Evolutionary conservation across 2,329 filamentous ascomycete genomes (phyloP).

Genomic region (Talaromyces rugulosus): DNA sequence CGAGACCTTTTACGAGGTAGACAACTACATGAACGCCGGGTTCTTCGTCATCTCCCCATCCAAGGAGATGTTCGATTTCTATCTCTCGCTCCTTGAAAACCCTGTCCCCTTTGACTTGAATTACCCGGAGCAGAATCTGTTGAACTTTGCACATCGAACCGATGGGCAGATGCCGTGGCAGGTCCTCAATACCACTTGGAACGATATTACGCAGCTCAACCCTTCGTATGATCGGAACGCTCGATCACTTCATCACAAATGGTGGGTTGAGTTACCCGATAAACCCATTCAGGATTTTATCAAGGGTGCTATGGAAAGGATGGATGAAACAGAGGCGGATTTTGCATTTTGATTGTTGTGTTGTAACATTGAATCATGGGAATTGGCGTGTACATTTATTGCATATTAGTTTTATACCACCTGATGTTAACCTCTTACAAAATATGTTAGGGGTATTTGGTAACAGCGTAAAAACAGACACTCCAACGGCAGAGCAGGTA

Average conservation of each 20-base stretch:
- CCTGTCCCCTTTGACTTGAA: slow-evolving; percentile 33
- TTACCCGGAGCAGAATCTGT: slow-evolving; percentile 42
- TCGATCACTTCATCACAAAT: not conserved
- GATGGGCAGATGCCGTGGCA: slow-evolving; percentile 42
- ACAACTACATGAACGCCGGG: slow-evolving; percentile 19
- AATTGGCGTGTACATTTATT: not conserved
- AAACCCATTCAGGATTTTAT: not conserved
- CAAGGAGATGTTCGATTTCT: slow-evolving; percentile 34
- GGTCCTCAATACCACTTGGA: slow-evolving; percentile 37
- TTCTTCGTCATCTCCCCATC: slow-evolving; percentile 41
- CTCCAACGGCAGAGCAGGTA: too few relatives aligned
- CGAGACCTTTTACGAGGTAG: not conserved
- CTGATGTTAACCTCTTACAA: not conserved
- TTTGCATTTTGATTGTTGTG: not conserved
- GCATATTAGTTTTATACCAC: not conserved
- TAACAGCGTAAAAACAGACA: too few relatives aligned
- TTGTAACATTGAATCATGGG: not conserved
- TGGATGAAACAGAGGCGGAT: not conserved
- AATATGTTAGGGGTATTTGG: too few relatives aligned
- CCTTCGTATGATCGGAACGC: not conserved
- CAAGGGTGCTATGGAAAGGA: not conserved
- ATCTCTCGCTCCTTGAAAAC: slow-evolving; percentile 31
- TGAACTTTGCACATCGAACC: slow-evolving; percentile 43
- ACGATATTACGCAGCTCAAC: slow-evolving; percentile 6
- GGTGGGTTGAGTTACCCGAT: not conserved